Evolutionary conservation across 1,139 yeast species (phyloP), one percentile per base, ranked within the genome.

Genomic region (Suhomyces bokatorum): DNA sequence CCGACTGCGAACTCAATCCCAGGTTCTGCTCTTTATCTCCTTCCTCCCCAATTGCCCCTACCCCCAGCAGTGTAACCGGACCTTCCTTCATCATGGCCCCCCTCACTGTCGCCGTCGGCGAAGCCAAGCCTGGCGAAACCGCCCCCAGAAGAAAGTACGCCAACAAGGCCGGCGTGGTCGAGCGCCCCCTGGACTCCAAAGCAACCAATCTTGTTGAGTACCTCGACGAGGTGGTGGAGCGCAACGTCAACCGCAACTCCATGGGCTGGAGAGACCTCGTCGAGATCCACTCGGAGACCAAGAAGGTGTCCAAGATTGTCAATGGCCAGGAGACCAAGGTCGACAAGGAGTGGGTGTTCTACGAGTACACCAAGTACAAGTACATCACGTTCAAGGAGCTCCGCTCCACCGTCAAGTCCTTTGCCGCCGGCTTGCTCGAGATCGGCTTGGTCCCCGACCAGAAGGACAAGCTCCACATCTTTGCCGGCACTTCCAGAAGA

Each of bases 291-390:
- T 76, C 71, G 44, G 98, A 93, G 64, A 77, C 73, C 47, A 91
- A 89, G 69, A 74, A 75, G 59, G 78, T 93, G 45, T 83, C 81
- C 54, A 91, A 89, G 72, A 64, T 80, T 47, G 73, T 93, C 40
- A 87, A 90, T 52, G 98, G 98, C 48, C 76, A 85, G 63, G 81
- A 81, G 47, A 71, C 68, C 32, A 73, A 79, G 54, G 85, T 86
- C 41, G 87, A 86, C 60, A 93, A 93, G 72, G 83, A 83, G 43
- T 93, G 99, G 99, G 69, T 77, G 44, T 93, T 73, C 66, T 95
- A 77, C 64, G 97, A 95, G 67, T 70, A 85, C 63, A 77, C 90
- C 16, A 79, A 79, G 39, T 95, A 90, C 70, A 64, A 81, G 48
- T 85, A 75, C 65, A 75, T 83, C 50, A 76, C 84, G 13, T 91